Percentiles rank a stretch among this genome's conserved stretches.
Evolutionary conservation across 768 basidiomycete species (phyloP).

Genomic region (Amanita fuliginea): DNA sequence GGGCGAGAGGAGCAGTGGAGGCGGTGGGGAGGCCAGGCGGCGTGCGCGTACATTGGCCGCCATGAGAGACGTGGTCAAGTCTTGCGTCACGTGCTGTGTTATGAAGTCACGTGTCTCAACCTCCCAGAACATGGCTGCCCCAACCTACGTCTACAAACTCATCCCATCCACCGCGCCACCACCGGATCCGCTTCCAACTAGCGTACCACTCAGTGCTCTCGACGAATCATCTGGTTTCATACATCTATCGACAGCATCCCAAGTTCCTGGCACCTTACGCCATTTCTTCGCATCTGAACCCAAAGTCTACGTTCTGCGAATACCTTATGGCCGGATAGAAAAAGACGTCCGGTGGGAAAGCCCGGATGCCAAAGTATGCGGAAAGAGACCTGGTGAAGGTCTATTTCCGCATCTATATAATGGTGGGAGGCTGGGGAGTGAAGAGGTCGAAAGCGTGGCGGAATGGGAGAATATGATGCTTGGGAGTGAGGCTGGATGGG

Average conservation of each 20-base stretch:
- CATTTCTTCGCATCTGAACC: constrained; percentile 32
- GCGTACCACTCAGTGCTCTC: constrained; percentile 37
- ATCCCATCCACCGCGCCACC: constrained; percentile 31
- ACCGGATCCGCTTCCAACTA: constrained; percentile 27
- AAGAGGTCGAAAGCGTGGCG: constrained; percentile 32
- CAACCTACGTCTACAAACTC: constrained; percentile 49
- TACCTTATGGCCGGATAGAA: constrained; percentile 29
- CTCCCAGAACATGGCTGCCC: no score
- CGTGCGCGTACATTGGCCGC: constrained; percentile 52
- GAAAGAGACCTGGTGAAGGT: constrained; percentile 31
- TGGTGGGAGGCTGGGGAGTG: constrained; percentile 25
- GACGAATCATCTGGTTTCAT: constrained; percentile 38
- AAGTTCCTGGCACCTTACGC: constrained; percentile 34
- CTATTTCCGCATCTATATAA: constrained; percentile 49
- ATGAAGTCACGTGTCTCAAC: no score
- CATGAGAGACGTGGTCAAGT: constrained; percentile 14
- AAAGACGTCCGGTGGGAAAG: constrained; percentile 38
- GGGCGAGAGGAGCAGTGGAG: constrained; percentile 21
- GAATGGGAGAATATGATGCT: constrained; percentile 12
- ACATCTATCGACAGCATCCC: constrained; percentile 44
- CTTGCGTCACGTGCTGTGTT: no score
- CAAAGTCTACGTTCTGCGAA: constrained; percentile 29
- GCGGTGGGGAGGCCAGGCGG: constrained; percentile 60
- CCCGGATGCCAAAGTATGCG: constrained; percentile 26
- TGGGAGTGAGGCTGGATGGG: constrained; percentile 19